phyloP scores from a whole-genome alignment of 805 yeast species.

The Wickerhamomyces canadensis region DNA sequence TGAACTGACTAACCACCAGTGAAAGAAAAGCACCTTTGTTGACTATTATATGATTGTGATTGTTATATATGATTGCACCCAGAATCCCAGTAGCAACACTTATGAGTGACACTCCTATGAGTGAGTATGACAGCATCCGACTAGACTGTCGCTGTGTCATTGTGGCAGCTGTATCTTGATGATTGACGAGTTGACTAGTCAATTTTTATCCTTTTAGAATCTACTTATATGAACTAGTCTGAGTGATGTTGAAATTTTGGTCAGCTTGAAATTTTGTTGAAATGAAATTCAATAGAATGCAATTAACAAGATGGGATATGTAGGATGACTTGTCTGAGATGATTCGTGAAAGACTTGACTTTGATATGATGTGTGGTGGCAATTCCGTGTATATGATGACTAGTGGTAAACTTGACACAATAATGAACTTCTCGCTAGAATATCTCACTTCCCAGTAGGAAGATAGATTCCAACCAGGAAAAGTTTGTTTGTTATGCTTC shows the following conservation, averaged over 20 bases:
- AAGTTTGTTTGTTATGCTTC: neutral
- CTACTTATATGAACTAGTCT: neutral
- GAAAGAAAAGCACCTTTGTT: neutral
- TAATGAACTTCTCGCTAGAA: neutral
- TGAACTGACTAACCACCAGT: conserved; percentile 11
- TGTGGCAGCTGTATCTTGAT: neutral
- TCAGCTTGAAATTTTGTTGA: too few relatives aligned
- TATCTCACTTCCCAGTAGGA: too few relatives aligned
- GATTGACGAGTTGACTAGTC: too few relatives aligned
- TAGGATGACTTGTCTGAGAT: too few relatives aligned
- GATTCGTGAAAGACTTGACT: too few relatives aligned
- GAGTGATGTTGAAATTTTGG: neutral
- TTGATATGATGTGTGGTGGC: too few relatives aligned
- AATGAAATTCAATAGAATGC: neutral
- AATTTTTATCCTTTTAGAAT: too few relatives aligned
- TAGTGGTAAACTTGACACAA: too few relatives aligned
- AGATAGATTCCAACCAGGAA: too few relatives aligned
- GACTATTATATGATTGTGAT: neutral
- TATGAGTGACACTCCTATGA: conserved; percentile 2
- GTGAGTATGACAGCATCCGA: conserved; percentile 1
- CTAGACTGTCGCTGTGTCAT: conserved; percentile 5
- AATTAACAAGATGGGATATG: neutral
- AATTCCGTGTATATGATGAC: too few relatives aligned
- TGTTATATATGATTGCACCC: conserved; percentile 8
- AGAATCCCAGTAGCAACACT: conserved; percentile 13